Base-by-base conservation (phyloP, 192 early-diverging fungal species). In the Coemansia nantahalensis region DNA sequence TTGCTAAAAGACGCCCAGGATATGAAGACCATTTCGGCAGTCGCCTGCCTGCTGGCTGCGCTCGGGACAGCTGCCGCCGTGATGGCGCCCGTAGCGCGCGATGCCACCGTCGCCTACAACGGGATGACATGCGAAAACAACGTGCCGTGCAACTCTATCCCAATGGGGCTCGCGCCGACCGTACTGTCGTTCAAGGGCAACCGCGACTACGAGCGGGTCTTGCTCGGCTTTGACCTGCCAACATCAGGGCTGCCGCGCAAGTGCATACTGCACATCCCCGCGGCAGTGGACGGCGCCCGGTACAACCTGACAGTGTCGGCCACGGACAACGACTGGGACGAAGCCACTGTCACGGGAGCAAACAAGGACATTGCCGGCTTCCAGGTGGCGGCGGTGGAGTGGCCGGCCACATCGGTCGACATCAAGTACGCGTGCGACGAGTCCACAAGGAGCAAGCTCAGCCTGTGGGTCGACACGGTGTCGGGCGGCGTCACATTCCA, bases 201-300 rank as follows among this genome's bases (percentile, higher is more conserved):
- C 56, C 71, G 71, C 31, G 71, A 75, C 51, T 75, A 59, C 48
- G 39, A 36, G 36, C 71, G 71, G 43, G 36, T 75, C 3, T 59
- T 75, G 0, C 34, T 75, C 14, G 65, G 71, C n/a, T 75, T 75
- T 37, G 71, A 75, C 40, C 45, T 75, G 44, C 71, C 64, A n/a
- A n/a, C n/a, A n/a, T n/a, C n/a, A n/a, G n/a, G 2, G 33, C 52
- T 6, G 31, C 39, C 37, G 12, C 44, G 13, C 43, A 59, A 48
- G 24, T 75, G 71, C 39, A 35, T 63, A 0, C 48, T 75, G 17
- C 41, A 33, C 32, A 45, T 75, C 15, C 71, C 71, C 6, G 23
- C n/a, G 15, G 56, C 71, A 2, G 15, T 46, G 1, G 64, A 66
- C 1, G 51, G 38, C 45, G 23, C 42, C 43, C 24, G 35, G 1